Evolutionary conservation across 1,284 basidiomycete species (phyloP).

Genomic region (Neolentinus lepideus): DNA sequence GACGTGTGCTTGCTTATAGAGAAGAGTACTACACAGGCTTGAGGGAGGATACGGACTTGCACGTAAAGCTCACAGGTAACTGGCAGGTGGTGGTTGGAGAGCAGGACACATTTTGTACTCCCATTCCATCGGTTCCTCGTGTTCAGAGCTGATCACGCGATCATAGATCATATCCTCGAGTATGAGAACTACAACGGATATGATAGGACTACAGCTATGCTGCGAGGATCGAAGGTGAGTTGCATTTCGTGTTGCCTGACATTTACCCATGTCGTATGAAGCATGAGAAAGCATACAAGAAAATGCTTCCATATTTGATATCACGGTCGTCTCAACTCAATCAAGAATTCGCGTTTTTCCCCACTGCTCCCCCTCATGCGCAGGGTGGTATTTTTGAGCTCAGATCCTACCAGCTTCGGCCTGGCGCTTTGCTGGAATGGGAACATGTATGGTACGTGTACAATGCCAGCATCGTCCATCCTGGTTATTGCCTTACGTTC

Average conservation of each 20-base stretch:
- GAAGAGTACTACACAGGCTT: conserved; percentile 79
- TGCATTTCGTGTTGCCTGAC: background rate
- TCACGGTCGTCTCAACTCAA: conserved; percentile 73
- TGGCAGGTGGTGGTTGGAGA: conserved; percentile 88
- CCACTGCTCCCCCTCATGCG: conserved; percentile 78
- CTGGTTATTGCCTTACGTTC: background rate
- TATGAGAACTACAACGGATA: conserved; percentile 87
- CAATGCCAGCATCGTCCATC: background rate
- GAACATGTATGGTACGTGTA: conserved; percentile 75
- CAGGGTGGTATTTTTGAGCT: conserved; percentile 91
- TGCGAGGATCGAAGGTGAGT: conserved; percentile 44
- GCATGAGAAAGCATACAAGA: conserved; percentile 56
- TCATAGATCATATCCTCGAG: conserved; percentile 70
- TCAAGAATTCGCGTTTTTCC: conserved; percentile 93
- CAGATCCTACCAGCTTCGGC: conserved; percentile 76
- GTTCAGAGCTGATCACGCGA: background rate
- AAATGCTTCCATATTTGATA: conserved; percentile 67
- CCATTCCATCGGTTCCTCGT: background rate
- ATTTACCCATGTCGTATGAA: conserved; percentile 19
- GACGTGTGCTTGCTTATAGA: conserved; percentile 28
- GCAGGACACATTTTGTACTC: conserved; percentile 73
- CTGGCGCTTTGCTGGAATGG: conserved; percentile 89
- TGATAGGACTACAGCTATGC: conserved; percentile 60
- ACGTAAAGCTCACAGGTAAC: conserved; percentile 83
- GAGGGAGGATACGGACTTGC: conserved; percentile 61